Evolutionary conservation across 2,329 filamentous ascomycete genomes (phyloP), one percentile per base, ranked within the genome.

Genomic region (Colletotrichum gloeosporioides): DNA sequence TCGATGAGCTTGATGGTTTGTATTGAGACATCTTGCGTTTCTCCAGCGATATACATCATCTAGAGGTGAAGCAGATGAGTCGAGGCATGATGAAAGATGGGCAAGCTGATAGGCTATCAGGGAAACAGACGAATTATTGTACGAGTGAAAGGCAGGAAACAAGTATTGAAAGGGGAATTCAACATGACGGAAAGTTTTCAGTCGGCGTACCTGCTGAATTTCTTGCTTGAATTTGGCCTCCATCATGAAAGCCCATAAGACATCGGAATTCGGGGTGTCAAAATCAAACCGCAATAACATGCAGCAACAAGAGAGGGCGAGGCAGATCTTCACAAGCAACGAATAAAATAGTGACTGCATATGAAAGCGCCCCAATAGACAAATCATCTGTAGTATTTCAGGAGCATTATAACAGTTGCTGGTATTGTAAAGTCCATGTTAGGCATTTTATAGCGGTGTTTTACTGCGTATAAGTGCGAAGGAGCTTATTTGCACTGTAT

Each of bases 11-110:
- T 77, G 12, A 75, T 77, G 16, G 77, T 80, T 15, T 78, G 74
- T 10, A 59, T 49, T 6, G 78, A 76, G n/a, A 71, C 59, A 9
- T 79, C 74, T 12, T 75, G 69, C 2, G 53, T 72, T 34, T 80
- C 78, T 25, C 78, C 79, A 8, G 79, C 79, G 8, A 80, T 79
- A 53, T 74, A 80, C 78, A 80, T 80, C 78, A 79, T 80, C 78
- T 80, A 32, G 16, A 8, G 3, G 16, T 6, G 8, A 22, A 8
- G 1, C 27, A 13, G 1, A 32, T 61, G 4, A 18, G 25, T 9
- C 4, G 25, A 31, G 8, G 25, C 8, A n/a, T 6, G 3, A n/a
- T 0, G 0, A 18, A 1, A 18, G 16, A 27, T 3, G 39, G 18
- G 18, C 39, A 12, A 49, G 0, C 3, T 49, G 18, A 18, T 22